Evolutionary conservation across 495 filamentous ascomycete genomes (phyloP).

Genomic region (Hypomontagnella monticulosa): DNA sequence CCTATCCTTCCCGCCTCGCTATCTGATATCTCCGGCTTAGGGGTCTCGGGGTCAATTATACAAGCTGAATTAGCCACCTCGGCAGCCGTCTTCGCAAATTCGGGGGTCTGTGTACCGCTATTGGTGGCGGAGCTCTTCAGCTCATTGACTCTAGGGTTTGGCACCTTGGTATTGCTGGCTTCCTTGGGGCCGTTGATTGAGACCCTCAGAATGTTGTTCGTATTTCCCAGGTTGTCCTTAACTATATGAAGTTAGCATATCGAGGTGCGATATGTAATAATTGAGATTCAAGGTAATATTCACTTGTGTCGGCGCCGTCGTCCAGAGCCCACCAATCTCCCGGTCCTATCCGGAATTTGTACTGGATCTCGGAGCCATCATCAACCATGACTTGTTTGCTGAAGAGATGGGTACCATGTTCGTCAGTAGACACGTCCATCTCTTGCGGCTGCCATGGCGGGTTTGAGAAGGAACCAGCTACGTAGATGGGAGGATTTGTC

Average conservation of each 20-base stretch:
- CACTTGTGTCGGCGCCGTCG: conserved; percentile 63
- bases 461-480: conserved; percentile 71
- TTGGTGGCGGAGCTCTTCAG: not conserved
- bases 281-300: conserved; percentile 12
- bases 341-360: conserved; percentile 73
- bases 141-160: conserved; percentile 6
- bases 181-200: conserved; percentile 31
- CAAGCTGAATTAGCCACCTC: conserved; percentile 60
- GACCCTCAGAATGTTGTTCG: conserved; percentile 65
- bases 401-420: conserved; percentile 55
- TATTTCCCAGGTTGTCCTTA: conserved; percentile 64
- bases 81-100: conserved; percentile 55
- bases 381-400: conserved; percentile 57
- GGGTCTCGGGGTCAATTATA: conserved; percentile 36
- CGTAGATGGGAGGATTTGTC: conserved; percentile 67
- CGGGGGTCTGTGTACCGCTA: conserved; percentile 13
- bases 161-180: not conserved
- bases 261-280: not conserved
- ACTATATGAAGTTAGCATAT: conserved; percentile 45
- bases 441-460: conserved; percentile 71
- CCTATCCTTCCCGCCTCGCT: conserved; percentile 42
- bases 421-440: conserved; percentile 60
- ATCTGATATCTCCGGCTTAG: conserved; percentile 43
- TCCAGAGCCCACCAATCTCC: conserved; percentile 74
- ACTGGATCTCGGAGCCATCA: conserved; percentile 65